Evolutionary conservation across 2,329 filamentous ascomycete species (phyloP).

Genomic region (Cercospora canescens): DNA sequence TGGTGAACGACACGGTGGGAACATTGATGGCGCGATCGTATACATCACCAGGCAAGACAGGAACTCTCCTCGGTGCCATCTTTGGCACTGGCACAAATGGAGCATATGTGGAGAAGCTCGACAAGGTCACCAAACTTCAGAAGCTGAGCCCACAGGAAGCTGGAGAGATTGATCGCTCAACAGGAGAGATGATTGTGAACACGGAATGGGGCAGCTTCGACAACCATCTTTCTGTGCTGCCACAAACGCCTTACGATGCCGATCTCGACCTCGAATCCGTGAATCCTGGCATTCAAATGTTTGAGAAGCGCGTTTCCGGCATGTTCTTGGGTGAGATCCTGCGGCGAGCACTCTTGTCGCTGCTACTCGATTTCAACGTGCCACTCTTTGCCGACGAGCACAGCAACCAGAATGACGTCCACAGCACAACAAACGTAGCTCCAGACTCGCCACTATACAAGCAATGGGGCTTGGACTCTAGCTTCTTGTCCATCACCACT

Average conservation of each 20-base stretch:
- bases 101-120: conserved; percentile 90
- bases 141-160: conserved; percentile 41
- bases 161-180: conserved; percentile 71
- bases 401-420: conserved; percentile 66
- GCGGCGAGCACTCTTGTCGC: conserved; percentile 70
- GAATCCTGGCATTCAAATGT: conserved; percentile 97
- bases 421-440: conserved; percentile 69
- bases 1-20: conserved; percentile 97
- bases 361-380: conserved; percentile 67
- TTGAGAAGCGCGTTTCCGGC: conserved; percentile 95
- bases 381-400: conserved; percentile 76
- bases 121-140: conserved; percentile 76
- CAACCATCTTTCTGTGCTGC: conserved; percentile 85
- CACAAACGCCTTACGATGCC: conserved; percentile 79
- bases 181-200: conserved; percentile 96
- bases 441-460: conserved; percentile 68
- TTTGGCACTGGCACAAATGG: conserved; percentile 98
- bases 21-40: conserved; percentile 98
- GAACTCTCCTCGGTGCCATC: conserved; percentile 89
- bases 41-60: conserved; percentile 82
- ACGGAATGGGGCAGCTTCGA: conserved; percentile 99
- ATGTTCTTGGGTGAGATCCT: conserved; percentile 98
- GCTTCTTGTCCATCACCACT: conserved; percentile 83
- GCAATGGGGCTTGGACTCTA: conserved; percentile 88
- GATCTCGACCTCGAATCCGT: conserved; percentile 76